These are phyloP conservation scores for Biscogniauxia mediterranea DNA, from an alignment of 2,329 filamentous ascomycete species.

Conservation along the genomic window DNA sequence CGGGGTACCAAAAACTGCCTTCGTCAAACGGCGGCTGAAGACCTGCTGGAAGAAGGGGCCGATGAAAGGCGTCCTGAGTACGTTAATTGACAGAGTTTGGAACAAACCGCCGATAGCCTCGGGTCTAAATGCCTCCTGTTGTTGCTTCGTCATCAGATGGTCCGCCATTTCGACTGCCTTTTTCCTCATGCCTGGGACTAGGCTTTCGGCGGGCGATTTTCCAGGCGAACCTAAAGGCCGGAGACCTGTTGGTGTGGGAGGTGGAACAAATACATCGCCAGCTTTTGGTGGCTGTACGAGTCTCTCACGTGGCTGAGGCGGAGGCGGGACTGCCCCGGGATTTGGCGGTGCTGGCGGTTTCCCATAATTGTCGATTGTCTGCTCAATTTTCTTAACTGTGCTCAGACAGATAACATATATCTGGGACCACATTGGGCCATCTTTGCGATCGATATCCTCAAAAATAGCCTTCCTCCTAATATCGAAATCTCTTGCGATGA, in stretches of 20 bases:
- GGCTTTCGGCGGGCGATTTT: slow-evolving; percentile 45
- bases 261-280: slow-evolving; percentile 45
- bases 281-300: slow-evolving; percentile 42
- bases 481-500: slow-evolving; percentile 73
- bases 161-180: slow-evolving; percentile 47
- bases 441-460: slow-evolving; percentile 79
- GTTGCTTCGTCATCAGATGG: slow-evolving; percentile 49
- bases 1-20: slow-evolving; percentile 70
- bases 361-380: slow-evolving; percentile 63
- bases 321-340: slow-evolving; percentile 17
- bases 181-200: slow-evolving; percentile 52
- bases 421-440: slow-evolving; percentile 79
- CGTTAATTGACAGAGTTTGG: slow-evolving; percentile 44
- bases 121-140: slow-evolving; percentile 52
- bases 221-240: slow-evolving; percentile 46
- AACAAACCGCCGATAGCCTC: slow-evolving; percentile 49
- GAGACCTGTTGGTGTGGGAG: slow-evolving; percentile 37
- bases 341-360: slow-evolving; percentile 41
- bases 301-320: slow-evolving; percentile 32
- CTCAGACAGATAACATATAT: slow-evolving; percentile 68
- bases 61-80: slow-evolving; percentile 50
- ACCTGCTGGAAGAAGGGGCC: slow-evolving; percentile 70
- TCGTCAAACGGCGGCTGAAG: slow-evolving; percentile 62
- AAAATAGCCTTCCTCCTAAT: slow-evolving; percentile 80
- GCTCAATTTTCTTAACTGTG: slow-evolving; percentile 65